These are phyloP conservation scores for Hirsutella minnesotensis DNA, from an alignment of 2,329 filamentous ascomycete genomes.

Conservation along the genomic window DNA sequence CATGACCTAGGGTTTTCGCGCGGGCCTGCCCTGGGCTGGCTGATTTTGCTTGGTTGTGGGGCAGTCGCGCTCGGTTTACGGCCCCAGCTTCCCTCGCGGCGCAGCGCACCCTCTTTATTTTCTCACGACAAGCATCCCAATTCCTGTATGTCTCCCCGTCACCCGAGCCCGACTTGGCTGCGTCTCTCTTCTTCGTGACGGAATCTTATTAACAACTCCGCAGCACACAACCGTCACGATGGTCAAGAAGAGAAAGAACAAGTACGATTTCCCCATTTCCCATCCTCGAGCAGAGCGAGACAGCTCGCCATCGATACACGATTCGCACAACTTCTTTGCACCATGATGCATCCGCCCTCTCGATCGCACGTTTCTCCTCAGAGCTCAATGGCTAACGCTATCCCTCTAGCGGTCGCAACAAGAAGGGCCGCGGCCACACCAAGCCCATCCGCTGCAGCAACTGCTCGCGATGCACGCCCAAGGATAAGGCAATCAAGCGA, in stretches of 20 bases:
- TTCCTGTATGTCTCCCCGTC: constrained; percentile 13
- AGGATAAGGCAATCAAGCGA: constrained; percentile 99
- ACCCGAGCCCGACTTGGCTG: neutral
- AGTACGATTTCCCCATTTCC: constrained; percentile 34
- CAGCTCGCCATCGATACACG: neutral
- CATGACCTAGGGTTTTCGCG: constrained; percentile 15
- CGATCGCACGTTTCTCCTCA: no score
- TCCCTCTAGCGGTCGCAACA: constrained; percentile 78
- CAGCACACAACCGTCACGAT: constrained; percentile 48
- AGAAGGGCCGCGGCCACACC: constrained; percentile 99
- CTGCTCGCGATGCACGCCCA: constrained; percentile 79
- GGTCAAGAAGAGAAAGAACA: constrained; percentile 64
- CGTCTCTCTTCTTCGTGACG: constrained; percentile 5
- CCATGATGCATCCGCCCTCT: neutral
- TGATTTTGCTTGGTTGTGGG: constrained; percentile 6
- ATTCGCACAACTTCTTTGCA: neutral
- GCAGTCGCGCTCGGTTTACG: neutral
- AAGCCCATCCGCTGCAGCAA: constrained; percentile 86
- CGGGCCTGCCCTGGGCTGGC: constrained; percentile 9
- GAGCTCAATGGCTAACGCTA: neutral
- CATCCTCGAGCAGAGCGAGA: neutral
- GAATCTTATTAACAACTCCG: constrained; percentile 20
- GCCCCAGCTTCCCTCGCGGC: neutral
- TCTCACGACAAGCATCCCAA: constrained; percentile 4
- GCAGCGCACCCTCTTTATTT: constrained; percentile 7